These are phyloP conservation scores for Geosmithia putterillii DNA, from an alignment of 2,329 filamentous ascomycete species.

Conservation along the genomic window DNA sequence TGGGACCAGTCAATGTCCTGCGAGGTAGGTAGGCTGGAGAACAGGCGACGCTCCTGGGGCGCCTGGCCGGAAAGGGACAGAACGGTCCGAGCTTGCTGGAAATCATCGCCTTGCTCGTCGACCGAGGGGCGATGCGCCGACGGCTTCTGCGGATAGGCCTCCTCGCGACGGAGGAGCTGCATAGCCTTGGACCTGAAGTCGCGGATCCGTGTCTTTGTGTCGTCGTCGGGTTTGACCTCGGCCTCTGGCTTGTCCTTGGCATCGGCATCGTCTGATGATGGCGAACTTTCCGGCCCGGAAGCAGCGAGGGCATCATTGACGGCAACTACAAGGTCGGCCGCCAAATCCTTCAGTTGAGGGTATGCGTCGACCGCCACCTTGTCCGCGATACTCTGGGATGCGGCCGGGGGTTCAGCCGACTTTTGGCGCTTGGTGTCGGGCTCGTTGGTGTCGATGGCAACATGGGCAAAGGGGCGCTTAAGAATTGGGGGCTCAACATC, in stretches of 20 bases:
- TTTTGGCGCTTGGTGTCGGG: slow-evolving; percentile 50
- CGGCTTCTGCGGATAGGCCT: slow-evolving; percentile 31
- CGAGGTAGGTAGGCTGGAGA: slow-evolving; percentile 59
- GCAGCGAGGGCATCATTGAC: slow-evolving; percentile 35
- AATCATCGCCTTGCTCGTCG: slow-evolving; percentile 21
- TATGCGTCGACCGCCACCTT: slow-evolving; percentile 41
- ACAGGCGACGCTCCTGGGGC: slow-evolving; percentile 63
- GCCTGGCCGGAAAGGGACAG: slow-evolving; percentile 69
- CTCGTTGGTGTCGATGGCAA: slow-evolving; percentile 27
- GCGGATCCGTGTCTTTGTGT: slow-evolving; percentile 27
- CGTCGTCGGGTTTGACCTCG: no score
- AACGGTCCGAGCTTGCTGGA: slow-evolving; percentile 26
- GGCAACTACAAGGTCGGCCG: slow-evolving; percentile 40
- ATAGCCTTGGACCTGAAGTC: slow-evolving; percentile 52
- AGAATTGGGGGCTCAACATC: slow-evolving; percentile 43
- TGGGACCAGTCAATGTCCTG: slow-evolving; percentile 15
- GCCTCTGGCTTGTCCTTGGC: slow-evolving; percentile 14
- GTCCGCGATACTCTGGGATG: slow-evolving; percentile 33
- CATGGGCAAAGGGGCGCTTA: slow-evolving; percentile 35
- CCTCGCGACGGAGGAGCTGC: slow-evolving; percentile 49
- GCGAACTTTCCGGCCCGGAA: slow-evolving; percentile 19
- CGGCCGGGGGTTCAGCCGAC: slow-evolving; percentile 28
- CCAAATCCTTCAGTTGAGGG: slow-evolving; percentile 51
- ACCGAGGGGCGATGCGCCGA: slow-evolving; percentile 20
- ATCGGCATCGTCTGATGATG: slow-evolving; percentile 15